Base-by-base conservation (phyloP, 1,284 basidiomycete genomes). In the Trametes versicolor region DNA sequence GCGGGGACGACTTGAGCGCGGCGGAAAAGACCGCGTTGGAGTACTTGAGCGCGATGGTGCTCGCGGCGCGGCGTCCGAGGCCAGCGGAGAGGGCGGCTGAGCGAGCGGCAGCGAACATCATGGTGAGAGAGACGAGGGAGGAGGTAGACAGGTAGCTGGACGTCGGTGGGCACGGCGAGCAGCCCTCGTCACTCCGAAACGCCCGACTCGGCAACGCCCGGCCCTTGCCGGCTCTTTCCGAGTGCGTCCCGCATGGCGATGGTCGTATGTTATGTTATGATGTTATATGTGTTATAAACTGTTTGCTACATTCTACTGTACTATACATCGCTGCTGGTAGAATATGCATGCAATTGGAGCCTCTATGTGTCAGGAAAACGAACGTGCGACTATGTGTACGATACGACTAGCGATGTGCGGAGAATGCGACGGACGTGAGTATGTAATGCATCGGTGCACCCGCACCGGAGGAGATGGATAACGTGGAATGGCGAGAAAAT, bases 21-120 rank as follows among this genome's bases (percentile, higher is more conserved):
- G 97, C 97, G 60, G 91, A 88, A 82, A 94, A 99, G 70, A 94
- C 87, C 32, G 98, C 97, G 65, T 94, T 92, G 69, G 98, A 97
- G 81, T 99, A 99, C 82, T 98, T 99, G 78, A 88, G 82, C 52
- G 93, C 88, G 71, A 94, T 90, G 66, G 85, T 79, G 39, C 91
- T 92, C 58, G 89, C 92, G 27, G 89, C 85, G 58, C 92, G 90
- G 66, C 86, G 86, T 68, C 85, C 86, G 60, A 87, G 74, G 64
- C 82, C 83, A 51, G 82, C 80, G 45, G 79, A 78, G 65, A 75
- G 69, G 49, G 79, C 75, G 65, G 78, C 77, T 64, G 83, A 78
- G 71, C 83, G 83, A 68, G 81, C 76, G 60, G 82, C 75, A 68
- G 83, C 80, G 73, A 82, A 74, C 81, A 80, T 80, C 54, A 72